These are phyloP conservation scores for Spiraea crenata DNA, from an alignment of 331 rosid genomes.

Conservation along the genomic window DNA sequence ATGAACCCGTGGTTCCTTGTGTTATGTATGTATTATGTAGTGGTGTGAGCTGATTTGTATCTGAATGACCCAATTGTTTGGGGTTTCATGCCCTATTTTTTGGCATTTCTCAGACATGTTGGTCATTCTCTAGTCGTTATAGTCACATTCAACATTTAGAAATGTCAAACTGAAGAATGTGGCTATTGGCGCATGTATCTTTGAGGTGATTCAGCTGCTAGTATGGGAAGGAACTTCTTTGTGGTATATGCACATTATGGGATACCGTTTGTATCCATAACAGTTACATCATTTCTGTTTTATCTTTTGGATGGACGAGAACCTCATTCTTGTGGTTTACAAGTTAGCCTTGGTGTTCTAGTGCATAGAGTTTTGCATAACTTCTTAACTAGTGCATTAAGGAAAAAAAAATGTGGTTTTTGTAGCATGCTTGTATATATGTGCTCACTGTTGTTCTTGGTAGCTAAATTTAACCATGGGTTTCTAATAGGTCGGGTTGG, in stretches of 20 bases:
- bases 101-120: not conserved
- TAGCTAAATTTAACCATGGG: constrained; percentile 5
- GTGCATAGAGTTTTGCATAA: not conserved
- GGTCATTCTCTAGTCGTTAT: not conserved
- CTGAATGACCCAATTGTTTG: not conserved
- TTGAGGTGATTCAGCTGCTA: no score
- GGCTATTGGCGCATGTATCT: not conserved
- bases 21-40: not conserved
- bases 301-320: not conserved
- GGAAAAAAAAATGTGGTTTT: not conserved
- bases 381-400: not conserved
- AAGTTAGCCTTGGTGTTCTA: not conserved
- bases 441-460: not conserved
- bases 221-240: no score
- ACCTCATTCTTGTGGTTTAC: not conserved
- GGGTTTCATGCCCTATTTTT: not conserved
- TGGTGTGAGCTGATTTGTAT: not conserved
- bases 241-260: no score
- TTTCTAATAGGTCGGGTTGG: constrained; percentile 74
- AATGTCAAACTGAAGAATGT: not conserved
- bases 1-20: not conserved
- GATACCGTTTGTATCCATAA: no score
- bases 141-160: not conserved
- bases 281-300: not conserved
- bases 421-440: not conserved